Base-by-base conservation (phyloP, 1,284 basidiomycete genomes). In the Melampsora americana region DNA sequence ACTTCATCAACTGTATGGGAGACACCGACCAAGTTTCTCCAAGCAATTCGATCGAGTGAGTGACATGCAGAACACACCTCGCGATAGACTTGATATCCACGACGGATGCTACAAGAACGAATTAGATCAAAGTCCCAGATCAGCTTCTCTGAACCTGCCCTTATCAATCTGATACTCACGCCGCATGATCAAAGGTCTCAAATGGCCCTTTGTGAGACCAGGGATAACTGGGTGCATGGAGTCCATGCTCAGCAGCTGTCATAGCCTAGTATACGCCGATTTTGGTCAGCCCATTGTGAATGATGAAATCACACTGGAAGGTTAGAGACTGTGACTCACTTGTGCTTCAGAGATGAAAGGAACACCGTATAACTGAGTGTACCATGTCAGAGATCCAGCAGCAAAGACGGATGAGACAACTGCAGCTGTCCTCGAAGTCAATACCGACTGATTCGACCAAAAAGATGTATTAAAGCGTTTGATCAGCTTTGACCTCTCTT, bases 21-120 rank as follows among this genome's bases (percentile, higher is more conserved):
- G 77, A 97, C 93, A 83, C 94, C 96, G 80, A 99, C 96, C 78
- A 99, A 87, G 86, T 99, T 99, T 83, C 96, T 92, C 96, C 96
- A 99, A 78, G 96, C 96, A 83, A 99, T 95, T 81, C 96, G 93
- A 86, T 99, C 93, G 78, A 99, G 90, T 65, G 96, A 99, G 85
- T 99, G 96, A 85, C 96, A 99, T 20, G 96, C 92, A 6, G 95
- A 92, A 84, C 96, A 99, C 77, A 99, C 96, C 86, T 99, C 95
- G 78, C 94, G 92, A 87, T 99, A 99, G 69, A 99, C 96, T 85
- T 93, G 91, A 87, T 96, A 99, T 39, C 96, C 96, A 83, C 96
- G 90, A 82, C 96, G 93, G 83, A 99, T 98, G 83, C 93, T 95
- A 80, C 26, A 69, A 28, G 48, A 61, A n/a, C 14, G 20, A 26